These are phyloP conservation scores for Prunus yedoensis DNA, from an alignment of 331 rosid species.

Conservation along the genomic window DNA sequence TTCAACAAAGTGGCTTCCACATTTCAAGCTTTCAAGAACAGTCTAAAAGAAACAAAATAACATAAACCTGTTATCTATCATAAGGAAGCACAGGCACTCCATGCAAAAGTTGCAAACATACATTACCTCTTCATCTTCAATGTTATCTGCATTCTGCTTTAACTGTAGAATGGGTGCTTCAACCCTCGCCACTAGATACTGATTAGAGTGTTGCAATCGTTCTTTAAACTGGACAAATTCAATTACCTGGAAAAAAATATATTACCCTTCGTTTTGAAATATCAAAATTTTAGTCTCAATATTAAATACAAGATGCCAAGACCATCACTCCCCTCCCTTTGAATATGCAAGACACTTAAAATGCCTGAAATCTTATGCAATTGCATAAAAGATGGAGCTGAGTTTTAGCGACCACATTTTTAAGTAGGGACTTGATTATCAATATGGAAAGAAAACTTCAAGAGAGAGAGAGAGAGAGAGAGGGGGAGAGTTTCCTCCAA, in stretches of 20 bases:
- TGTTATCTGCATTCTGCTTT: constrained; percentile 73
- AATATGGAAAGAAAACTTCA: no score
- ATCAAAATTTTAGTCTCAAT: background rate
- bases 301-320: background rate
- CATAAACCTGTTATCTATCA: constrained; percentile 19
- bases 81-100: constrained; percentile 15
- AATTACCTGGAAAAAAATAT: constrained; percentile 61
- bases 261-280: background rate
- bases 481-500: background rate
- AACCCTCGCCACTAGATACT: constrained; percentile 72
- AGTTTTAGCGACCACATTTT: no score
- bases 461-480: background rate
- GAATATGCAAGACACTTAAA: no score
- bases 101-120: constrained; percentile 18
- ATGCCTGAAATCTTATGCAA: no score
- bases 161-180: constrained; percentile 77
- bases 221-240: constrained; percentile 97
- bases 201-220: constrained; percentile 76
- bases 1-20: constrained; percentile 72
- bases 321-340: no score
- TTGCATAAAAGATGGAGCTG: no score
- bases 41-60: constrained; percentile 38
- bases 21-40: constrained; percentile 69
- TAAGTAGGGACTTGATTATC: no score
- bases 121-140: constrained; percentile 87